A percentile compares a stretch with the other conserved stretches of the same genome.
Conservation (phyloP, 2,329 filamentous ascomycete species). For the Huntiella savannae region DNA sequence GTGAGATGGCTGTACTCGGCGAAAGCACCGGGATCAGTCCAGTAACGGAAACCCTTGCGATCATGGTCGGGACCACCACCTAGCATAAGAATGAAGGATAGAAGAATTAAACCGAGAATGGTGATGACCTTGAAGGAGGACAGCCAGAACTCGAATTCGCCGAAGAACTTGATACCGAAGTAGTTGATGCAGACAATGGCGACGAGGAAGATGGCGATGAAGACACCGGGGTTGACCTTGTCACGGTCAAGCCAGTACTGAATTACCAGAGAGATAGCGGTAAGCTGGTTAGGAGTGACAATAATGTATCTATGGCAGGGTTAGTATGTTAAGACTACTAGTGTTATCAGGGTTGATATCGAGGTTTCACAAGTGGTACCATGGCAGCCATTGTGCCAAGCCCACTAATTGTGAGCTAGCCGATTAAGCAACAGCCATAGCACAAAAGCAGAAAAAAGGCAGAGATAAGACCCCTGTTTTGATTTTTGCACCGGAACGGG, state of each 20-base stretch:
- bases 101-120: conserved; percentile 45
- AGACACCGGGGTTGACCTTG: conserved; percentile 57
- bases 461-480: background rate
- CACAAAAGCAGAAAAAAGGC: background rate
- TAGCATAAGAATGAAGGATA: conserved; percentile 42
- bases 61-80: conserved; percentile 47
- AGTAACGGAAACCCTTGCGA: conserved; percentile 46
- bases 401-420: background rate
- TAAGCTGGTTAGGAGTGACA: conserved; percentile 67
- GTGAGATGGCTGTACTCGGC: conserved; percentile 23
- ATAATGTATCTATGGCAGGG: conserved; percentile 59
- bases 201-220: conserved; percentile 52
- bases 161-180: conserved; percentile 49
- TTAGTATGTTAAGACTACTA: background rate
- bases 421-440: background rate
- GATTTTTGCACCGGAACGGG: too few species aligned
- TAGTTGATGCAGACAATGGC: conserved; percentile 47
- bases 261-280: conserved; percentile 60
- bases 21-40: conserved; percentile 41
- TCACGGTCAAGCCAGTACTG: conserved; percentile 53
- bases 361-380: too few species aligned
- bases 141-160: conserved; percentile 44
- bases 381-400: background rate
- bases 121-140: conserved; percentile 50
- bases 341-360: background rate